Percentiles rank a stretch among this genome's conserved stretches.
Evolutionary conservation across 2,329 filamentous ascomycete species (phyloP).

Genomic region (Penicillium sumatraense): DNA sequence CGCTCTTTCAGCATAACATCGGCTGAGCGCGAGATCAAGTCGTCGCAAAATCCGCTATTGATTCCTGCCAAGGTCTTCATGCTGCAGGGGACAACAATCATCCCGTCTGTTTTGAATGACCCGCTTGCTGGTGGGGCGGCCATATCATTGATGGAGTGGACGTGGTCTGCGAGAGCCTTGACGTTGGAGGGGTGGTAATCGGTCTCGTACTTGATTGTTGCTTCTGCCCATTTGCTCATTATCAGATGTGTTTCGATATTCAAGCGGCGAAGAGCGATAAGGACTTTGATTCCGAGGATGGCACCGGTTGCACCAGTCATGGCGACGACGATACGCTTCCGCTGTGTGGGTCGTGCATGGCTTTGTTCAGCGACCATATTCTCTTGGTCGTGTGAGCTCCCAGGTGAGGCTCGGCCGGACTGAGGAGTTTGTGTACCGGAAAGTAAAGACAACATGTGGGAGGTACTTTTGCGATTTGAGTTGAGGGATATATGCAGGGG

Average conservation of each 20-base stretch:
- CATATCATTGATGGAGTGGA: conserved; percentile 50
- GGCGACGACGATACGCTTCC: conserved; percentile 50
- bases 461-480: too few species aligned
- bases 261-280: conserved; percentile 47
- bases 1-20: conserved; percentile 55
- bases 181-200: conserved; percentile 44
- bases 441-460: conserved; percentile 20
- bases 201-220: conserved; percentile 55
- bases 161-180: conserved; percentile 43
- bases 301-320: conserved; percentile 58
- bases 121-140: conserved; percentile 52
- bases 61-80: conserved; percentile 56
- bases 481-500: too few species aligned
- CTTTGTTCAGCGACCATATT: not conserved
- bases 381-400: conserved; percentile 8
- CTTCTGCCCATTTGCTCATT: conserved; percentile 55
- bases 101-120: conserved; percentile 50
- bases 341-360: conserved; percentile 7
- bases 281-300: conserved; percentile 47
- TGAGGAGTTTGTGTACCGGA: conserved; percentile 24
- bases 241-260: conserved; percentile 56
- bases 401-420: conserved; percentile 19
- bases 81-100: conserved; percentile 55
- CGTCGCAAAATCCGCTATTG: conserved; percentile 48
- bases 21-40: conserved; percentile 52